Evolutionary conservation across 805 yeast species (phyloP), one percentile per base, ranked within the genome.

Genomic region (Kodamaea hsintzibuensis): DNA sequence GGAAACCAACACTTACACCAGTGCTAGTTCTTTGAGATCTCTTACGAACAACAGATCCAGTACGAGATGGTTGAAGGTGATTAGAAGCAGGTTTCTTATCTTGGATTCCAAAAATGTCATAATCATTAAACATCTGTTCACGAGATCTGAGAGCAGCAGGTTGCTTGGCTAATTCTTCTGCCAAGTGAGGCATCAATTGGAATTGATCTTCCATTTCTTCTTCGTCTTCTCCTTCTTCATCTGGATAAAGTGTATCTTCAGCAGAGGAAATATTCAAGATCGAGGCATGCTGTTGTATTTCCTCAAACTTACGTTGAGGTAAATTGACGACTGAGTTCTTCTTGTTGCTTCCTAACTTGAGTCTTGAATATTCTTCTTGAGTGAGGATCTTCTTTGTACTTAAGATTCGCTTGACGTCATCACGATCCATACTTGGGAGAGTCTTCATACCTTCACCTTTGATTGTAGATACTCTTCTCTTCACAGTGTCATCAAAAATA

Each of bases 371-470:
- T 50, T 75, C 80, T 35, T 75, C 78, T 50, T 73, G 76, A 7
- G 73, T 68, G 43, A 76, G 68, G 7, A 70, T 71, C 39, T 68
- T 65, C 52, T 74, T 75, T 50, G 67, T 64, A 53, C 63, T 69
- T 61, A 74, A 61, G 35, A 78, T 76, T 53, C 69, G 66, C 57
- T 72, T 69, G 8, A 78, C 76, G 51, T 78, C 81, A 44, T 74
- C 74, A 13, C 70, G 65, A 54, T 77, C 79, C 81, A 78, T 78
- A 57, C 81, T 77, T 47, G 82, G 81, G 46, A 77, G 68, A 1
- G 81, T 77, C 53, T 72, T 76, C 80, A 78, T 77, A 13, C 81
- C 81, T 30, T 62, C 64, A n/a, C 77, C 63, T 53, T 67, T 70
- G 19, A 78, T 78, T 4, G 81, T 77, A n/a, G 75, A 68, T 51